These are phyloP conservation scores for Backusella macrospora DNA, from an alignment of 192 early-diverging fungal species.

Conservation along the genomic window DNA sequence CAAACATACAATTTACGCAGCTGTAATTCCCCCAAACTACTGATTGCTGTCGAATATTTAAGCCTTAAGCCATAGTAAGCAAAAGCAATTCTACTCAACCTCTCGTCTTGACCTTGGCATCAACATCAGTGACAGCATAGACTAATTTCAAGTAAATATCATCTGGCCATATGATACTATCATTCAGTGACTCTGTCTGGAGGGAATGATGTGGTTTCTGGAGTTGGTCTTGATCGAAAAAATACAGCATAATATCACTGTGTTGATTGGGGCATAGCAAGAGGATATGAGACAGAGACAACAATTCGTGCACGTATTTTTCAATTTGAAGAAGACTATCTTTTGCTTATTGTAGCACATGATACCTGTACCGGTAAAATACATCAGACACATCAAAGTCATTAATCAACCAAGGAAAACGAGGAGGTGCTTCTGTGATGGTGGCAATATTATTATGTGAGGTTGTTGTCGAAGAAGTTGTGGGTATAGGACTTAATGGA, in stretches of 20 bases:
- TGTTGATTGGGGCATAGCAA: background rate
- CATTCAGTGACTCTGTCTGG: background rate
- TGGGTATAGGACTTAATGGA: background rate
- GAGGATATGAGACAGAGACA: background rate
- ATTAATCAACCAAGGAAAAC: background rate
- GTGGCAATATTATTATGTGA: background rate
- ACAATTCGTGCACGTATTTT: background rate
- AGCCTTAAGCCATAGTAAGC: background rate
- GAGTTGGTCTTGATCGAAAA: background rate
- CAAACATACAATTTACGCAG: background rate
- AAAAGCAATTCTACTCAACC: background rate
- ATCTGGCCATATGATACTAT: background rate
- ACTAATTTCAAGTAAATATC: background rate
- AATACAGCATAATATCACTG: background rate
- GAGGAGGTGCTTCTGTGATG: background rate
- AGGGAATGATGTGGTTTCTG: background rate
- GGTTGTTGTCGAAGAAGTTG: background rate
- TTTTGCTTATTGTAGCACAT: background rate
- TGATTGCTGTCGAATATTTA: background rate
- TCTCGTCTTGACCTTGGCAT: background rate
- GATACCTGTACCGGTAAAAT: background rate
- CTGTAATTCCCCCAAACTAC: background rate
- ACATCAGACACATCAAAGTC: background rate
- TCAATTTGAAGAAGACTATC: background rate
- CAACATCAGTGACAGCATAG: background rate